phyloP scores from a whole-genome alignment of 371 early-diverging fungal genomes.

The Apophysomyces sp. region DNA sequence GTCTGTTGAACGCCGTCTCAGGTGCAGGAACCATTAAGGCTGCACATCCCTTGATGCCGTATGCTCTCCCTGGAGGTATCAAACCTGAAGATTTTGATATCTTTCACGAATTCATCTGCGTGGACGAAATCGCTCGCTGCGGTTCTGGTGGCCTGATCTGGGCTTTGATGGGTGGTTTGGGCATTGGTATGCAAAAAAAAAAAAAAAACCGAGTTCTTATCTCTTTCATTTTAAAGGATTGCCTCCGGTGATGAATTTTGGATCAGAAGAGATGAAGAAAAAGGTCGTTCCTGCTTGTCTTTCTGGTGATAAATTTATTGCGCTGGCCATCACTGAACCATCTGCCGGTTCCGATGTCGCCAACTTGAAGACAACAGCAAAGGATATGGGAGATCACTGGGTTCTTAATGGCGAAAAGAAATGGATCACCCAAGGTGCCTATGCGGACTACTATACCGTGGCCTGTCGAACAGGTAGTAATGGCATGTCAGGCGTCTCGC shows the following conservation, averaged over 20 bases:
- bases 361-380: constrained; percentile 70
- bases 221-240: too few relatives aligned
- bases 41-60: constrained; percentile 18
- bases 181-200: constrained; percentile 21
- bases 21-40: constrained; percentile 52
- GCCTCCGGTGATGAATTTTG: constrained; percentile 83
- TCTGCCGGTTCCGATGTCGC: constrained; percentile 83
- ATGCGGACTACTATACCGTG: constrained; percentile 71
- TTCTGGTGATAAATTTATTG: constrained; percentile 76
- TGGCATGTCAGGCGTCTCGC: constrained; percentile 83
- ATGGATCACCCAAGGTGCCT: constrained; percentile 87
- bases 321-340: constrained; percentile 74
- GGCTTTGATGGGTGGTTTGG: constrained; percentile 77
- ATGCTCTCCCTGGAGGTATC: constrained; percentile 49
- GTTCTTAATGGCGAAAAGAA: constrained; percentile 88
- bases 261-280: constrained; percentile 63
- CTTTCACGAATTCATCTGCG: constrained; percentile 79
- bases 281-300: constrained; percentile 72
- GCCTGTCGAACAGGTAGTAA: constrained; percentile 77
- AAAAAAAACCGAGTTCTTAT: too few relatives aligned
- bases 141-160: constrained; percentile 86
- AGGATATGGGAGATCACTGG: constrained; percentile 71
- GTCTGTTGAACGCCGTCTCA: constrained; percentile 62
- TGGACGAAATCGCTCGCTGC: constrained; percentile 81
- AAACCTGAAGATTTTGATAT: constrained; percentile 63